Conservation (phyloP, 495 filamentous ascomycete species). For the Lophium mytilinum region DNA sequence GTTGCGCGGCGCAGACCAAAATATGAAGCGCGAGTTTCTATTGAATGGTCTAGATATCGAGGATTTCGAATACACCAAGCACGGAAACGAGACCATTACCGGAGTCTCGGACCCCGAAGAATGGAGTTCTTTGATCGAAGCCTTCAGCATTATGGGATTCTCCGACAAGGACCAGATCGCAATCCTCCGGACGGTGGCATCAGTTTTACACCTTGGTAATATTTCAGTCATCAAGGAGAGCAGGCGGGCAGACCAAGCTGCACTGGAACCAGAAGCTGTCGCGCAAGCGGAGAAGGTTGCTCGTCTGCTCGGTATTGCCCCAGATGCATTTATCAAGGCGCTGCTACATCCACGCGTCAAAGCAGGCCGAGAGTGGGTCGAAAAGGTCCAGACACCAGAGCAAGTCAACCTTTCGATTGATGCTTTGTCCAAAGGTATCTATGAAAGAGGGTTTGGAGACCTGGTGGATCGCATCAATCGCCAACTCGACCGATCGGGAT, state of each 20-base stretch:
- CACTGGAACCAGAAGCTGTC: slow-evolving; percentile 63
- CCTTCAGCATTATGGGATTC: slow-evolving; percentile 92
- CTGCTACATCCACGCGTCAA: slow-evolving; percentile 88
- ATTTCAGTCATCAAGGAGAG: slow-evolving; percentile 83
- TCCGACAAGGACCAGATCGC: slow-evolving; percentile 73
- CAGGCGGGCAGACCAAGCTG: slow-evolving; percentile 80
- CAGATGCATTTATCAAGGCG: slow-evolving; percentile 78
- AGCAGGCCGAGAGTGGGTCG: slow-evolving; percentile 94
- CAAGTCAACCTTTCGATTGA: slow-evolving; percentile 87
- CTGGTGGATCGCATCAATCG: slow-evolving; percentile 86
- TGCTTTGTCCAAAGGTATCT: slow-evolving; percentile 92
- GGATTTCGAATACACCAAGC: slow-evolving; percentile 84
- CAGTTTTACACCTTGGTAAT: slow-evolving; percentile 89
- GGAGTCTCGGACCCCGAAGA: slow-evolving; percentile 89
- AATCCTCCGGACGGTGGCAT: slow-evolving; percentile 81
- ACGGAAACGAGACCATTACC: slow-evolving; percentile 81
- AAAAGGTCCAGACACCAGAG: slow-evolving; percentile 94
- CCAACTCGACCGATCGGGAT: slow-evolving; percentile 73
- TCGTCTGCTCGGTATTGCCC: slow-evolving; percentile 70
- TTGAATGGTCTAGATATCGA: slow-evolving; percentile 64
- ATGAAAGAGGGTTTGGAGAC: slow-evolving; percentile 90
- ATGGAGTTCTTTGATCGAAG: slow-evolving; percentile 83
- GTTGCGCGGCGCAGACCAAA: slow-evolving; percentile 67
- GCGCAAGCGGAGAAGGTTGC: slow-evolving; percentile 69
- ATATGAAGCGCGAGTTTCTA: slow-evolving; percentile 66